Evolutionary conservation across 2,329 filamentous ascomycete species (phyloP).

Genomic region (Rutstroemia sp.): DNA sequence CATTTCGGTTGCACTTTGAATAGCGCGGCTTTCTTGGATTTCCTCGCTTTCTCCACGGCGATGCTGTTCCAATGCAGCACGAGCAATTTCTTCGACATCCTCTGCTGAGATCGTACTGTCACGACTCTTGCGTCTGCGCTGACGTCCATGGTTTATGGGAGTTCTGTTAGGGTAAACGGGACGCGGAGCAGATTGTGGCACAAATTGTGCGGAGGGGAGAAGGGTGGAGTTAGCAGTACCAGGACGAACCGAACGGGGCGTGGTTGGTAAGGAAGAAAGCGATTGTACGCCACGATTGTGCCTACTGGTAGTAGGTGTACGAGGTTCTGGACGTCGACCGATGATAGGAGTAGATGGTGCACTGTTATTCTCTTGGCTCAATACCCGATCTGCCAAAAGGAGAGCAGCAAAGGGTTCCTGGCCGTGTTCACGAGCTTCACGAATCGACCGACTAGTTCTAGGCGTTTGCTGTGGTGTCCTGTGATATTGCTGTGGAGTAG

Average conservation of each 20-base stretch:
- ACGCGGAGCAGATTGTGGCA: slow-evolving; percentile 51
- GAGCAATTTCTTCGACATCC: slow-evolving; percentile 46
- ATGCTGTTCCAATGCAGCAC: slow-evolving; percentile 35
- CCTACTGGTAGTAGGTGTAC: slow-evolving; percentile 40
- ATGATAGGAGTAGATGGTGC: slow-evolving; percentile 60
- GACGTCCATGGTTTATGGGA: slow-evolving; percentile 32
- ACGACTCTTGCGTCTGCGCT: slow-evolving; percentile 61
- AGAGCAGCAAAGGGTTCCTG: slow-evolving; percentile 61
- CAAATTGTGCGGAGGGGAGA: slow-evolving; percentile 55
- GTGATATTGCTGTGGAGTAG: slow-evolving; percentile 35
- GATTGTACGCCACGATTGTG: slow-evolving; percentile 75
- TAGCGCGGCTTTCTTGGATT: slow-evolving; percentile 67
- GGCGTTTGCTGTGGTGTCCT: slow-evolving; percentile 46
- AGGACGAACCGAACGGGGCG: slow-evolving; percentile 52
- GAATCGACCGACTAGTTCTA: slow-evolving; percentile 30
- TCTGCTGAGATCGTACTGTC: slow-evolving; percentile 79
- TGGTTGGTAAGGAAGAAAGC: slow-evolving; percentile 75
- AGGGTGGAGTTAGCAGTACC: slow-evolving; percentile 40
- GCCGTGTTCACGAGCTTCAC: slow-evolving; percentile 38
- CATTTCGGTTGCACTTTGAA: slow-evolving; percentile 69
- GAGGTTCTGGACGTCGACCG: slow-evolving; percentile 28
- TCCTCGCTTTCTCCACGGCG: slow-evolving; percentile 48
- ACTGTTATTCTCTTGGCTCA: slow-evolving; percentile 69
- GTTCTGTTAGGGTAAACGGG: slow-evolving; percentile 30
- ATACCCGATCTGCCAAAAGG: slow-evolving; percentile 64